Conservation (phyloP, 2,329 filamentous ascomycete species). For the Pseudogymnoascus sp. region DNA sequence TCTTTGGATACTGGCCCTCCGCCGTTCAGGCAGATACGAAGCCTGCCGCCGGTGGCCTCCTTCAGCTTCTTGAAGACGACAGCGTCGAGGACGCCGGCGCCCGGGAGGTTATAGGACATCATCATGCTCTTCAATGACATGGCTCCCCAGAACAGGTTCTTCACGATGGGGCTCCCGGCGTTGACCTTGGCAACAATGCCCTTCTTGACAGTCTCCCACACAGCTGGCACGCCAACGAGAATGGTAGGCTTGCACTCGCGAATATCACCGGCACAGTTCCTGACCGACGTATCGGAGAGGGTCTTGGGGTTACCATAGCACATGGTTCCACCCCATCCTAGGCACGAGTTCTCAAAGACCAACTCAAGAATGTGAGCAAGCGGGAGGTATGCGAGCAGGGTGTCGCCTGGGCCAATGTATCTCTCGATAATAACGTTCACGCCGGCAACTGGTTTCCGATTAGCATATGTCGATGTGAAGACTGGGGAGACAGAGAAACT, state of each 20-base stretch:
- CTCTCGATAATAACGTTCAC: slow-evolving; percentile 67
- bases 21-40: slow-evolving; percentile 87
- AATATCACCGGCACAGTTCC: slow-evolving; percentile 88
- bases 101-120: slow-evolving; percentile 53
- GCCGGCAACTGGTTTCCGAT: slow-evolving; percentile 55
- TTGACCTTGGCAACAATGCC: slow-evolving; percentile 75
- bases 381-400: slow-evolving; percentile 81
- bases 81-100: slow-evolving; percentile 61
- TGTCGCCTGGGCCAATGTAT: slow-evolving; percentile 67
- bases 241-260: slow-evolving; percentile 81
- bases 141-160: slow-evolving; percentile 65
- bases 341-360: slow-evolving; percentile 80
- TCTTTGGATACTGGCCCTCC: slow-evolving; percentile 79
- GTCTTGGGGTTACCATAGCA: slow-evolving; percentile 89
- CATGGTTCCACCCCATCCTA: slow-evolving; percentile 84
- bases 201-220: slow-evolving; percentile 97
- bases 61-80: slow-evolving; percentile 87
- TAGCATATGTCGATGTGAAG: slow-evolving; percentile 9
- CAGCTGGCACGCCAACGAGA: slow-evolving; percentile 86
- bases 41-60: slow-evolving; percentile 72
- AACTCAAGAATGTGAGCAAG: slow-evolving; percentile 95
- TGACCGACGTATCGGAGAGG: slow-evolving; percentile 73
- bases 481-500: slow-evolving; percentile 26
- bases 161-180: slow-evolving; percentile 54
- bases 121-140: slow-evolving; percentile 49